A percentile compares a stretch with the other conserved stretches of the same genome.
These are phyloP conservation scores for Fusarium longipes DNA, from an alignment of 2,329 filamentous ascomycete species.

Conservation along the genomic window DNA sequence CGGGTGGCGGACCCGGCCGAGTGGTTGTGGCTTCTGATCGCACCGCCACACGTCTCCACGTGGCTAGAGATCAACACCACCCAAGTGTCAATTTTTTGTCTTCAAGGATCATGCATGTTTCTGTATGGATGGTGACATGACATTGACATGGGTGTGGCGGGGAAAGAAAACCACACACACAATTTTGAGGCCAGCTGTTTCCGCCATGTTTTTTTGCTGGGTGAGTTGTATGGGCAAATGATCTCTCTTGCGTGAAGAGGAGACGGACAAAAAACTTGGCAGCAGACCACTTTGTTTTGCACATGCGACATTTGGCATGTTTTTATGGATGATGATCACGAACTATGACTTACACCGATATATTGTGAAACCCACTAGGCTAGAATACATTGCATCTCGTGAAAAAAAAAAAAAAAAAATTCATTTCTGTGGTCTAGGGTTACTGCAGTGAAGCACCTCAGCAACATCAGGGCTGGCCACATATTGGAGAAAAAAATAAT, in stretches of 20 bases:
- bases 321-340: constrained; percentile 9
- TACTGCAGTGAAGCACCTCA: constrained; percentile 11
- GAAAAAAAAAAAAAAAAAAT: too few relatives aligned
- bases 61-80: constrained; percentile 28
- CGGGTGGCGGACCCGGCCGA: constrained; percentile 43
- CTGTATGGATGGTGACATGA: constrained; percentile 13
- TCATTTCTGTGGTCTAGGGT: constrained; percentile 39
- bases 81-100: neutral
- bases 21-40: constrained; percentile 27
- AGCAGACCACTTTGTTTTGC: constrained; percentile 30
- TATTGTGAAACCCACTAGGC: neutral
- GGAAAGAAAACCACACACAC: neutral
- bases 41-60: constrained; percentile 42
- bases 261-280: constrained; percentile 23
- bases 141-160: constrained; percentile 5
- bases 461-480: constrained; percentile 27
- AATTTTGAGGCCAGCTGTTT: constrained; percentile 34
- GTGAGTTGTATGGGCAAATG: constrained; percentile 13
- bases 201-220: neutral
- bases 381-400: neutral
- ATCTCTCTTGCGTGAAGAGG: constrained; percentile 5
- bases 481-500: neutral
- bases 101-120: constrained; percentile 28
- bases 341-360: constrained; percentile 18
- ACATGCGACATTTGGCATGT: constrained; percentile 18